These are phyloP conservation scores for Lactarius quietus DNA, from an alignment of 768 basidiomycete species.

Conservation along the genomic window DNA sequence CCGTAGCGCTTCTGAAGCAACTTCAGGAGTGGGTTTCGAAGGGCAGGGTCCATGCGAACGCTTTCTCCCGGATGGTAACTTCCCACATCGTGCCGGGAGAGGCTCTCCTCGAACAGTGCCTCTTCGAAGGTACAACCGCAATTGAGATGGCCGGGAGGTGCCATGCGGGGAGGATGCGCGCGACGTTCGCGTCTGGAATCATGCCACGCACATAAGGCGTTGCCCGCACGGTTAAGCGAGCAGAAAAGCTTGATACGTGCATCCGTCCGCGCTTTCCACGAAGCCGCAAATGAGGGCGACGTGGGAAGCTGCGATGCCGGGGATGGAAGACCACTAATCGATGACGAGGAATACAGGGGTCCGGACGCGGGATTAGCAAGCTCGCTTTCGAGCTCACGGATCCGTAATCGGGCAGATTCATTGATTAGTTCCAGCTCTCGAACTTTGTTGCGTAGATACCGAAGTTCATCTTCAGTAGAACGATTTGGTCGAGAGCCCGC, in stretches of 20 bases:
- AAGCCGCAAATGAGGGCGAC: conserved; percentile 47
- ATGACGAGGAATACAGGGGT: conserved; percentile 24
- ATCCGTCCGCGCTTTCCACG: conserved; percentile 73
- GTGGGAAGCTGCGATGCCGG: conserved; percentile 37
- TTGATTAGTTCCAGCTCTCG: conserved; percentile 62
- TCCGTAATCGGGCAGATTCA: conserved; percentile 46
- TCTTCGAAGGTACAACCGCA: conserved; percentile 84
- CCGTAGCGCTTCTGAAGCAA: conserved; percentile 68
- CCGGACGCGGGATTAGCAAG: conserved; percentile 35
- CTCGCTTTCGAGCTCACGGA: conserved; percentile 46
- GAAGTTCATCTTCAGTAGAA: conserved; percentile 47
- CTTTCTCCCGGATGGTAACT: conserved; percentile 80
- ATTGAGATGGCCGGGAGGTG: conserved; percentile 73
- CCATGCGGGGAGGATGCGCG: conserved; percentile 72
- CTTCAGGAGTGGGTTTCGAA: conserved; percentile 75
- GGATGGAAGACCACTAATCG: conserved; percentile 32
- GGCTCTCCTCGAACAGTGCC: conserved; percentile 83
- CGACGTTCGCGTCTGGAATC: conserved; percentile 84
- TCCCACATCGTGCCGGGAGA: conserved; percentile 74
- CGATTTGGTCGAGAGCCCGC: conserved; percentile 28
- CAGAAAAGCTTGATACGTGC: conserved; percentile 69
- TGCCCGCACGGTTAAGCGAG: conserved; percentile 81
- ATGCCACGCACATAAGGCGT: conserved; percentile 88
- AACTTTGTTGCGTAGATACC: conserved; percentile 52
- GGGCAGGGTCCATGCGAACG: conserved; percentile 85